phyloP scores from a whole-genome alignment of 192 early-diverging fungal genomes.

The Dissophora ornata region DNA sequence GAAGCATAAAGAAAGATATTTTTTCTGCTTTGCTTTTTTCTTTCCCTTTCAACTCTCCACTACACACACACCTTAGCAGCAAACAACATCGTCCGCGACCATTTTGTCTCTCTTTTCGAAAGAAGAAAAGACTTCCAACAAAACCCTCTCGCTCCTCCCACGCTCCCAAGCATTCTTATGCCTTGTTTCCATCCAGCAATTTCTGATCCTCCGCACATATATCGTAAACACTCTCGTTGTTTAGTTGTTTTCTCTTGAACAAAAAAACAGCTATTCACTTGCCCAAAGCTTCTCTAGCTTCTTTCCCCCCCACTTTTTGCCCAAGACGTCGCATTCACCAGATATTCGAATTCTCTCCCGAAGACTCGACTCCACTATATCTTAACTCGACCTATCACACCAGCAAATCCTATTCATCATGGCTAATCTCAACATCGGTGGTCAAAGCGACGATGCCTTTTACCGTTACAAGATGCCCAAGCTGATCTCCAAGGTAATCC shows the following conservation, averaged over 20 bases:
- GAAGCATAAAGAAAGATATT: too few species aligned
- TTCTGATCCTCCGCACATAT: slow-evolving; percentile 45
- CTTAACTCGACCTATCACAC: slow-evolving; percentile 27
- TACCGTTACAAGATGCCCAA: slow-evolving; percentile 99
- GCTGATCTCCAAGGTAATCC: slow-evolving; percentile 74
- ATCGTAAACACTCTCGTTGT: slow-evolving; percentile 20
- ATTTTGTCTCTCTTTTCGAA: too few species aligned
- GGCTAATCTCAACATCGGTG: slow-evolving; percentile 87
- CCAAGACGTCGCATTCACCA: slow-evolving; percentile 52
- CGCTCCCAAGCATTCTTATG: slow-evolving; percentile 52
- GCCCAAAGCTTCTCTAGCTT: neutral
- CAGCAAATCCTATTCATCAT: slow-evolving; percentile 57
- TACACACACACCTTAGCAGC: neutral
- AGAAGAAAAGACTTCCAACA: too few species aligned
- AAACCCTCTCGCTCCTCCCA: slow-evolving; percentile 21
- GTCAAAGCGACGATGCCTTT: slow-evolving; percentile 92
- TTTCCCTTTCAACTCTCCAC: neutral
- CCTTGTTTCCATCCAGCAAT: slow-evolving; percentile 53
- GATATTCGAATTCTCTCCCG: slow-evolving; percentile 42
- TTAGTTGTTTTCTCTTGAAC: slow-evolving; percentile 41
- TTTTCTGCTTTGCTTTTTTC: slow-evolving; percentile 7
- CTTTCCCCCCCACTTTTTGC: slow-evolving; percentile 28
- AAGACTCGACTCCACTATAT: slow-evolving; percentile 52
- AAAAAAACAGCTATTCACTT: neutral
- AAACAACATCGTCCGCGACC: neutral